Evolutionary conservation across 352 stramenopile genomes (phyloP), one percentile per base, ranked within the genome.

Genomic region (Pythium monospermum): DNA sequence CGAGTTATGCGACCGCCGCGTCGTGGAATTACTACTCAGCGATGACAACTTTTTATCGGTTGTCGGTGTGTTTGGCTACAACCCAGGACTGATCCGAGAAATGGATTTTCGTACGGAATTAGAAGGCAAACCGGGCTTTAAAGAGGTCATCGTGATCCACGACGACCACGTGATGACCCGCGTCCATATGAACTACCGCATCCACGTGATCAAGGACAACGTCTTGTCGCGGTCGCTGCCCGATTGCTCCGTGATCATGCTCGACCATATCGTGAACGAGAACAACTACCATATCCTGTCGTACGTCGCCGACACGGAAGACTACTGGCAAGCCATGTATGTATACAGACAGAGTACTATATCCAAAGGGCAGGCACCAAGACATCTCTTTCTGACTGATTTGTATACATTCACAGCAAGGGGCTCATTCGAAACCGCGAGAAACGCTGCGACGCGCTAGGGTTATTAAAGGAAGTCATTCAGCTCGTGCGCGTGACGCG

Each of bases 171-270:
- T 94, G n/a, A 59, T 83, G 26, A 62, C 76, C n/a, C 76, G 77
- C 19, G 73, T 91, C 18, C 83, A 94, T 49, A 76, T 87, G 61
- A 94, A 94, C 61, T 94, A 84, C 48, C 83, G 83, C 32, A 91
- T 94, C 54, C 79, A 91, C 46, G 83, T 91, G 48, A 87, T 94
- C 54, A 94, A 91, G 45, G 83, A 94, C 57, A 91, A 90, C 44
- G 73, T 94, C 37, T 40, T 94, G 16, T 81, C 78, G 32, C 76
- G 83, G n/a, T 83, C 77, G 33, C 49, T 94, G 8, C 78, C 80
- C 0, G 83, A 94, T 50, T 72, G 75, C 42, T 82, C 75, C 22
- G 75, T 85, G 30, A 70, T 91, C 40, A 77, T 91, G 68, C 58
- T 94, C 23, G 81, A 91, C 30, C 78, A 89, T 47, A 80, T 94